A percentile compares a stretch with the other conserved stretches of the same genome.
Evolutionary conservation across 306 rosid genomes (phyloP).

Genomic region (Lathyrus oleraceus): DNA sequence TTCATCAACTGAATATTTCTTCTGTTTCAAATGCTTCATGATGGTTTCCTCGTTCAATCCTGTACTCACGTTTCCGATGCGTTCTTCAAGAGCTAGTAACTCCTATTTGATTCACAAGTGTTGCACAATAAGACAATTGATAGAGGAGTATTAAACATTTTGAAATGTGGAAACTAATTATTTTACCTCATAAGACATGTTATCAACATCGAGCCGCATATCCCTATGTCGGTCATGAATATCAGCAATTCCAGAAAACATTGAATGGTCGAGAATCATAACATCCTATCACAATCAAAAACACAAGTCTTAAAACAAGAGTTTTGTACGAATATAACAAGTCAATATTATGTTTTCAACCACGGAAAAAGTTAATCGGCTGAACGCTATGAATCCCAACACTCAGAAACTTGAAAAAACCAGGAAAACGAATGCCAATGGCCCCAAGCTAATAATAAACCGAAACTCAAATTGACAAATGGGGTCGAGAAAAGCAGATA

Average conservation of each 20-base stretch:
- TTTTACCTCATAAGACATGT: slow-evolving; percentile 97
- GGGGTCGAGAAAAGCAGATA: background rate
- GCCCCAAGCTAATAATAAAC: background rate
- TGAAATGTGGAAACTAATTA: slow-evolving; percentile 5
- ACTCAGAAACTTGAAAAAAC: background rate
- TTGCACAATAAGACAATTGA: background rate
- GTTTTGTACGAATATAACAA: background rate
- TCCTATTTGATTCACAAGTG: slow-evolving; percentile 51
- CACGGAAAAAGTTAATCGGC: background rate
- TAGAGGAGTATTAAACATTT: too few species aligned
- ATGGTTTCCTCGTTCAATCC: slow-evolving; percentile 83
- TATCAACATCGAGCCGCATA: slow-evolving; percentile 97
- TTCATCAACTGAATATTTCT: slow-evolving; percentile 48
- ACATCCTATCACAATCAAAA: slow-evolving; percentile 67
- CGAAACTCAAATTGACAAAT: background rate
- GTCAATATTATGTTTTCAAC: background rate
- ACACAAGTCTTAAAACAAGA: slow-evolving; percentile 25
- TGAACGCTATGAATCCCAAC: background rate
- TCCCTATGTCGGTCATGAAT: slow-evolving; percentile 90
- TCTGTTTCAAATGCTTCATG: slow-evolving; percentile 54
- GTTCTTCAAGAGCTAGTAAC: slow-evolving; percentile 91
- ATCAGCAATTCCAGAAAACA: slow-evolving; percentile 85
- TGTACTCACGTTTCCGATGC: slow-evolving; percentile 89
- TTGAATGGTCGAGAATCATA: slow-evolving; percentile 87
- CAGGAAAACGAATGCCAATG: background rate